A percentile compares a stretch with the other conserved stretches of the same genome.
Conservation (phyloP, 768 basidiomycete genomes). For the Mycena epipterygia region DNA sequence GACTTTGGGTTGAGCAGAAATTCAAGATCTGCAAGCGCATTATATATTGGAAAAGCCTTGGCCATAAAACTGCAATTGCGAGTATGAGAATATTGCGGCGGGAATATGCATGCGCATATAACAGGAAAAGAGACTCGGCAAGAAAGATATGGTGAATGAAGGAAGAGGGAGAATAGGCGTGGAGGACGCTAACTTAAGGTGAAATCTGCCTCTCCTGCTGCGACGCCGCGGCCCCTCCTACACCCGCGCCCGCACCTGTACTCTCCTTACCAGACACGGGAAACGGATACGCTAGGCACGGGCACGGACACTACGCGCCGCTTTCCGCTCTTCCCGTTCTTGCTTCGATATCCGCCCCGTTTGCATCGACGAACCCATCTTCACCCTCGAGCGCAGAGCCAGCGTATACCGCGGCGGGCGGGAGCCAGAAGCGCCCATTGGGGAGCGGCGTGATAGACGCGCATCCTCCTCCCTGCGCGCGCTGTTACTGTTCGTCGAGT, state of each 20-base stretch:
- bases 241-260: no score
- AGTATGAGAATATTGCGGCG: no score
- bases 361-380: constrained; percentile 43
- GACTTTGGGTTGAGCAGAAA: no score
- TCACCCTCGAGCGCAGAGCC: constrained; percentile 54
- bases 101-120: no score
- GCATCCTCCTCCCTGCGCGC: constrained; percentile 70
- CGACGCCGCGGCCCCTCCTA: constrained; percentile 31
- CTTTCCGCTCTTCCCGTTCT: constrained; percentile 49
- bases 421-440: constrained; percentile 57
- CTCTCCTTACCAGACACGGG: constrained; percentile 65
- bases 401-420: constrained; percentile 48
- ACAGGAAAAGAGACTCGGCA: no score
- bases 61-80: no score
- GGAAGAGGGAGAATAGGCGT: no score
- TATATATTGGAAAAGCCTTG: no score
- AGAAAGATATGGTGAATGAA: no score
- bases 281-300: constrained; percentile 66
- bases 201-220: constrained; percentile 35
- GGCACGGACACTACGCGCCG: constrained; percentile 54
- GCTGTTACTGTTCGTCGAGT: constrained; percentile 61
- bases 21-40: no score
- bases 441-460: constrained; percentile 81
- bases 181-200: no score
- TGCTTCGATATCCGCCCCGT: no score